Evolutionary conservation across 768 basidiomycete genomes (phyloP).

Genomic region (Mycena alexandri): DNA sequence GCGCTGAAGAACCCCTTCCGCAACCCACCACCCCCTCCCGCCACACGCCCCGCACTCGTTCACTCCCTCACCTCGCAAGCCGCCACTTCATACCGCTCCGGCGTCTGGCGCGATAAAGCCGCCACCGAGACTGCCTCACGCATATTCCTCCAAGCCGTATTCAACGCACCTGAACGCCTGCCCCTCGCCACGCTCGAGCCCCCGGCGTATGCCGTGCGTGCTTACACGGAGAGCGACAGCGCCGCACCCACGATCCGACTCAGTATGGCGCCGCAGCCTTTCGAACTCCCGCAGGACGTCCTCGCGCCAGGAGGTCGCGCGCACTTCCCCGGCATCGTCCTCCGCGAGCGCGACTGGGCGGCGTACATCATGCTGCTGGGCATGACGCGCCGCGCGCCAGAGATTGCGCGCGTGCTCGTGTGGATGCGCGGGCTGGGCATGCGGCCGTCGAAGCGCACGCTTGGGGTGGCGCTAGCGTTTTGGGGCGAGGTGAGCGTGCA

Average conservation of each 20-base stretch:
- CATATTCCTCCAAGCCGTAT: constrained; percentile 24
- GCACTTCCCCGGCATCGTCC: constrained; percentile 37
- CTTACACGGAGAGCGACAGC: constrained; percentile 40
- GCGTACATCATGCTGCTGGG: constrained; percentile 75
- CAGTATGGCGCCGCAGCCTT: not conserved
- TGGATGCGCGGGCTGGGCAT: constrained; percentile 80
- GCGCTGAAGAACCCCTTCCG: constrained; percentile 53
- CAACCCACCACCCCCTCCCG: constrained; percentile 23
- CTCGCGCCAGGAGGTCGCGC: constrained; percentile 23
- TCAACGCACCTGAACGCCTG: constrained; percentile 27
- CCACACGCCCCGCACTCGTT: constrained; percentile 44
- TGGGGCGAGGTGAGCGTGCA: constrained; percentile 79
- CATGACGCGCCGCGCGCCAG: constrained; percentile 57
- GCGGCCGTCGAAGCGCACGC: constrained; percentile 63
- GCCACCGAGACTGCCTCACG: constrained; percentile 36
- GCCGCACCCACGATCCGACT: constrained; percentile 15
- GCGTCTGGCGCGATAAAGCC: constrained; percentile 39
- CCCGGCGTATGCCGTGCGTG: constrained; percentile 53
- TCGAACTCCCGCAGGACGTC: constrained; percentile 28
- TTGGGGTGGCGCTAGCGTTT: constrained; percentile 73
- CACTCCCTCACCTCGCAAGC: constrained; percentile 40
- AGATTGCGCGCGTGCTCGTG: constrained; percentile 75
- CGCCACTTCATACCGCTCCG: constrained; percentile 35
- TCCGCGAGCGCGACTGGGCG: constrained; percentile 66
- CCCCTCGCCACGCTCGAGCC: constrained; percentile 47